These are phyloP conservation scores for Boletus tomentosulus DNA, from an alignment of 768 basidiomycete species.

Conservation along the genomic window DNA sequence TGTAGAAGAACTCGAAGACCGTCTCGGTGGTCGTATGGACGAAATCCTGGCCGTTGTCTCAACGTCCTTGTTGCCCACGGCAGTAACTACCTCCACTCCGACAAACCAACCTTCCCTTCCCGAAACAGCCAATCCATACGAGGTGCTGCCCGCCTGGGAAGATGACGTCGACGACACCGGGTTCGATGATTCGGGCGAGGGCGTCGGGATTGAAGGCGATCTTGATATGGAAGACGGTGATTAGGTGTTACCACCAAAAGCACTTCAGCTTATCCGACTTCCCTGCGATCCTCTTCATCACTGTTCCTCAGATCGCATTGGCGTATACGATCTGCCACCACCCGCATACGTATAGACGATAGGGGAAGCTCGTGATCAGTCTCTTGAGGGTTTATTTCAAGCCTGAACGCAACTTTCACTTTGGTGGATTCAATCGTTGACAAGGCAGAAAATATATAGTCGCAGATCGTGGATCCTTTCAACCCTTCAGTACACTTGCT, in stretches of 20 bases:
- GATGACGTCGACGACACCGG: constrained; percentile 46
- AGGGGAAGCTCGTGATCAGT: not conserved
- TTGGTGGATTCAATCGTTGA: not conserved
- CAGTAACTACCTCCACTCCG: not conserved
- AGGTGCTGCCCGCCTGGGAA: constrained; percentile 28
- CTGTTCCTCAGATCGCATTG: not conserved
- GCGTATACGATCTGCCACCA: not conserved
- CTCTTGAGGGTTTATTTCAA: not conserved
- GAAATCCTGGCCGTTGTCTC: constrained; percentile 61
- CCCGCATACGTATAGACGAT: not conserved
- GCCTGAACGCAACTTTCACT: too few relatives aligned
- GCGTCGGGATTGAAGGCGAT: constrained; percentile 65
- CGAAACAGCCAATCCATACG: constrained; percentile 11
- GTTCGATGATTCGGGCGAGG: constrained; percentile 66
- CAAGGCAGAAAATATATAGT: not conserved
- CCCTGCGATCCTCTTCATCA: not conserved
- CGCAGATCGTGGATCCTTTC: not conserved
- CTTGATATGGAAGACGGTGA: constrained; percentile 61
- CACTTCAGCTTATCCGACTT: not conserved
- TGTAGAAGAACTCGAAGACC: constrained; percentile 86
- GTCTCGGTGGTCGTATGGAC: constrained; percentile 66
- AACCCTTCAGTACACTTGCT: not conserved
- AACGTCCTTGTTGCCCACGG: constrained; percentile 30
- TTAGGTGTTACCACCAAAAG: constrained; percentile 14
- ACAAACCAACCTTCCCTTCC: not conserved